Evolutionary conservation across 345 rosid genomes (phyloP), one percentile per base, ranked within the genome.

Genomic region (Eutrema yunnanense): DNA sequence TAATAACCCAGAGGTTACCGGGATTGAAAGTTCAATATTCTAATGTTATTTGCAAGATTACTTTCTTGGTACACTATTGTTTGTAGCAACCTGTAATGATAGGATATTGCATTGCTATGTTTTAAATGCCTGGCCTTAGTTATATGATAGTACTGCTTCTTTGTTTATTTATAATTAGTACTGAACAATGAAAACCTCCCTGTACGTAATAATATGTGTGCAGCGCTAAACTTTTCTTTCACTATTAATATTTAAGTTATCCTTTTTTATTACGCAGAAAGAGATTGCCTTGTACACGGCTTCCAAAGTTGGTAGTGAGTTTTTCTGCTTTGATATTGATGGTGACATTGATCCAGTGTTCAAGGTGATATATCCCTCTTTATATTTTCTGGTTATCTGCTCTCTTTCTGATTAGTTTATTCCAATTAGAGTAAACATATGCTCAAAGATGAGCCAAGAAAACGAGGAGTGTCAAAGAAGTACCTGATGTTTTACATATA

Each of bases 231-330:
- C 22, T 4, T 60, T 66, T 32, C 46, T 36, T 46, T 55, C 33
- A 19, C 46, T 47, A 6, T 26, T 54, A 61, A 36, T 14, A 54
- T 43, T 73, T 14, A 77, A 47, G 42, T 62, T 62, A 14, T 36
- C 22, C 32, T 13, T 52, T 71, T 81, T 32, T 50, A 69, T 61
- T 73, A 65, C 81, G 92, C 95, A 94, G 98, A 94, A 94, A 79
- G 98, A 91, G 85, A 79, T 94, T 77, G 98, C 95, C 71, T 83
- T 94, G 69, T 94, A 94, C 63, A 94, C 96, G 0, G 98, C 98
- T 83, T 87, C 88, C 48, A 94, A 89, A 78, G 66, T 80, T 74
- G 86, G 76, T 77, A 85, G 80, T 81, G 98, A 91, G 47, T 94
- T 91, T 67, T 73, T 82, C 73, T 91, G 92, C 92, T 94, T 91